Conservation (phyloP, 805 yeast genomes). For the Ogataea ramenticola region DNA sequence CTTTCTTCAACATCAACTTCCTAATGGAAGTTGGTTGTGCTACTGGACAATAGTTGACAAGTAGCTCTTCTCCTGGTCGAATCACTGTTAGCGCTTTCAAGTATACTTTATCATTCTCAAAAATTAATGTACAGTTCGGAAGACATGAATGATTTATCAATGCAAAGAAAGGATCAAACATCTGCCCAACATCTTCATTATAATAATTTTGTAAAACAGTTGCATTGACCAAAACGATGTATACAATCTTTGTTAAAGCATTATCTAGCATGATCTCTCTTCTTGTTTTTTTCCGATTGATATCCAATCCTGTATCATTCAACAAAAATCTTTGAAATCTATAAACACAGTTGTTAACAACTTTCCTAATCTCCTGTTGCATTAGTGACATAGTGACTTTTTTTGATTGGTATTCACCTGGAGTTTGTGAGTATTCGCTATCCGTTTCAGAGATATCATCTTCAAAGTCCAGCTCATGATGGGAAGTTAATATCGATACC, state of each 20-base stretch:
- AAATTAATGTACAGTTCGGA: constrained; percentile 25
- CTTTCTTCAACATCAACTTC: constrained; percentile 17
- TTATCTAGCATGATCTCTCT: not conserved
- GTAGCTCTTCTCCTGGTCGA: constrained; percentile 19
- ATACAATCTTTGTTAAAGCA: constrained; percentile 12
- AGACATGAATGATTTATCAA: constrained; percentile 34
- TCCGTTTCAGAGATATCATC: too few relatives aligned
- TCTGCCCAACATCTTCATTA: constrained; percentile 24
- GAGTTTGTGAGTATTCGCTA: too few relatives aligned
- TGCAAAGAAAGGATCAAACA: constrained; percentile 30
- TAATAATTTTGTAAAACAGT: constrained; percentile 20
- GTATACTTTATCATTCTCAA: constrained; percentile 11
- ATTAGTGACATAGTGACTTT: not conserved
- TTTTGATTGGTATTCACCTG: too few relatives aligned
- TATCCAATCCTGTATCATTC: too few relatives aligned
- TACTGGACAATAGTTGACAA: constrained; percentile 24
- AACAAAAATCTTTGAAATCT: not conserved
- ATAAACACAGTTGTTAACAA: constrained; percentile 3
- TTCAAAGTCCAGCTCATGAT: not conserved
- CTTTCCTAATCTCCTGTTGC: constrained; percentile 1
- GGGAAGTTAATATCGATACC: not conserved
- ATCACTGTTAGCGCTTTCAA: constrained; percentile 17
- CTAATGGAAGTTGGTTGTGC: constrained; percentile 24
- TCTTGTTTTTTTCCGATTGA: too few relatives aligned
- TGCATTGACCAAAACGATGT: constrained; percentile 23